Evolutionary conservation across 2,329 filamentous ascomycete species (phyloP).

Genomic region (Neocucurbitaria cava): DNA sequence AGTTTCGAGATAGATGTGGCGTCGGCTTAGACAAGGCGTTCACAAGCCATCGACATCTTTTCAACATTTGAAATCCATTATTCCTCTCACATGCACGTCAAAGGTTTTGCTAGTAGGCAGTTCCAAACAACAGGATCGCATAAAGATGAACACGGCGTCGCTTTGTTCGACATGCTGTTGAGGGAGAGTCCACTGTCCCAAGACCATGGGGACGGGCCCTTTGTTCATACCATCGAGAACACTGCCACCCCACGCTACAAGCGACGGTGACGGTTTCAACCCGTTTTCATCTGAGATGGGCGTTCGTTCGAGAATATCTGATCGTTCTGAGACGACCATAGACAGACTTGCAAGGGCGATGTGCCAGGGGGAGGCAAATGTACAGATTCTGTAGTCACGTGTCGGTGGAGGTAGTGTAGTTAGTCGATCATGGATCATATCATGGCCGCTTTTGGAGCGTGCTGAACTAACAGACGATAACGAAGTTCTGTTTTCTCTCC

Average conservation of each 20-base stretch:
- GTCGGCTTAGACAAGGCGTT: neutral
- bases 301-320: neutral
- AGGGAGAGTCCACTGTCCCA: neutral
- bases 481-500: neutral
- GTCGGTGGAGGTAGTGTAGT: neutral
- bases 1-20: neutral
- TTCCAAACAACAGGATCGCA: neutral
- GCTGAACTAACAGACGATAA: neutral
- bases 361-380: neutral
- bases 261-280: neutral
- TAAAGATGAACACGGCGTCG: neutral
- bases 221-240: neutral
- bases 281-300: neutral
- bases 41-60: neutral
- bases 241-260: neutral
- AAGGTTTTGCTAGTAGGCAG: neutral
- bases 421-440: neutral
- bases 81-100: neutral
- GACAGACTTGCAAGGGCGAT: neutral
- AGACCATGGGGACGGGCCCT: neutral
- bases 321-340: neutral
- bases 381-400: neutral
- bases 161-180: neutral
- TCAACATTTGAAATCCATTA: neutral
- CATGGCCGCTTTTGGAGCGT: neutral